phyloP scores from a whole-genome alignment of 495 filamentous ascomycete genomes.

The Sphaerosporella brunnea region DNA sequence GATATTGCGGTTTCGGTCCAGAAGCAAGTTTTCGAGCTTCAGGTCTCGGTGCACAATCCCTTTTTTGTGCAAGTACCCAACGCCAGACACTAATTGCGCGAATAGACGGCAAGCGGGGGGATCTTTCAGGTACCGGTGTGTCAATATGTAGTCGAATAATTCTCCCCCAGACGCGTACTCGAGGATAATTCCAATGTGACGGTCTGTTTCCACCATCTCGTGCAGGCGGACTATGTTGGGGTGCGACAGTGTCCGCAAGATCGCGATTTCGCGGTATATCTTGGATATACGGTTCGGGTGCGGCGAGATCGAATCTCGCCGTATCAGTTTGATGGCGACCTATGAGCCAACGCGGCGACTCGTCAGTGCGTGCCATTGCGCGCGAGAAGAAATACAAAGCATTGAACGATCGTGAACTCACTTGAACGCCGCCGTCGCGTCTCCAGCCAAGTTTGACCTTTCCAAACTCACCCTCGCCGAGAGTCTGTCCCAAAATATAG shows the following conservation, averaged over 20 bases:
- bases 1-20: conserved; percentile 94
- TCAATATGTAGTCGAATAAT: conserved; percentile 94
- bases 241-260: conserved; percentile 69
- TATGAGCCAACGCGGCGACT: conserved; percentile 27
- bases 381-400: neutral
- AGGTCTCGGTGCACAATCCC: conserved; percentile 96
- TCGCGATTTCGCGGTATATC: conserved; percentile 90
- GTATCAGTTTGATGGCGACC: conserved; percentile 97
- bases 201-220: conserved; percentile 95
- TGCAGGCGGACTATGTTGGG: conserved; percentile 94
- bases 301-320: conserved; percentile 65
- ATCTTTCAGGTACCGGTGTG: conserved; percentile 91
- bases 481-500: conserved; percentile 88
- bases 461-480: conserved; percentile 95
- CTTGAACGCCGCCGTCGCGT: conserved; percentile 69
- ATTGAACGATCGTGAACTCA: conserved; percentile 28
- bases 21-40: conserved; percentile 88
- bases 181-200: conserved; percentile 92
- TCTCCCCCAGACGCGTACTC: conserved; percentile 97
- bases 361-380: neutral
- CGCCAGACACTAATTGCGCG: conserved; percentile 87
- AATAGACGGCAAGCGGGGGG: conserved; percentile 76
- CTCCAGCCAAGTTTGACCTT: conserved; percentile 99
- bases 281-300: conserved; percentile 83
- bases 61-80: conserved; percentile 97